Evolutionary conservation across 352 stramenopile species (phyloP), one percentile per base, ranked within the genome.

Genomic region (Globisporangium acanthophoron): DNA sequence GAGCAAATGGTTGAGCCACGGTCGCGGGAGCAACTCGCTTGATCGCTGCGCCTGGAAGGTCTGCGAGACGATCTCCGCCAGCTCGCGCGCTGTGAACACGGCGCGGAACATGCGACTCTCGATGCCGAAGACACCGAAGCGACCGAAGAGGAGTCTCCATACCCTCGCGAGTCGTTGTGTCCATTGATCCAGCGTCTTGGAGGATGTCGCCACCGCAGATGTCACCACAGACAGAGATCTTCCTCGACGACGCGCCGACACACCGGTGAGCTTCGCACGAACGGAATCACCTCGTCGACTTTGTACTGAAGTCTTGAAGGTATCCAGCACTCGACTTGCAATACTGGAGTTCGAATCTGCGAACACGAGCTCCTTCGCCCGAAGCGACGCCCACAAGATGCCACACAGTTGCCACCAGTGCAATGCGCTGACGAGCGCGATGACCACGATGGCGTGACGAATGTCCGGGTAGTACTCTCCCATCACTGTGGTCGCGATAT

Each of bases 1-100:
- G 37, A 47, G 20, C 51, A 56, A 5, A 20, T 56, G 21, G 21
- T 37, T 59, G 11, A 67, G 37, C 35, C 31, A 55, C 5, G 18
- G 40, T 1, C 46, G n/a, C 15, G 20, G 21, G 21, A 24, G 21
- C 21, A 24, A 24, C 21, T 24, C 21, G 21, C 21, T 24, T 24
- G 21, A 24, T 24, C 21, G 21, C 21, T 24, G 21, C 21, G 21
- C 21, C 21, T 24, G 21, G 21, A 24, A 24, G 0, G 21, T 24
- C 21, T 24, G 21, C 21, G 21, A 24, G 21, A 24, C 1, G 21
- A 24, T 24, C 21, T 24, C 21, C 21, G 21, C 21, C 21, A 24
- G 21, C 21, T 24, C 21, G 21, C 21, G 21, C 21, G 21, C 21
- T 24, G 21, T 24, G 21, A 24, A 24, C 21, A 24, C 21, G 21